phyloP scores from a whole-genome alignment of 345 rosid species.

The Gossypium anomalum region DNA sequence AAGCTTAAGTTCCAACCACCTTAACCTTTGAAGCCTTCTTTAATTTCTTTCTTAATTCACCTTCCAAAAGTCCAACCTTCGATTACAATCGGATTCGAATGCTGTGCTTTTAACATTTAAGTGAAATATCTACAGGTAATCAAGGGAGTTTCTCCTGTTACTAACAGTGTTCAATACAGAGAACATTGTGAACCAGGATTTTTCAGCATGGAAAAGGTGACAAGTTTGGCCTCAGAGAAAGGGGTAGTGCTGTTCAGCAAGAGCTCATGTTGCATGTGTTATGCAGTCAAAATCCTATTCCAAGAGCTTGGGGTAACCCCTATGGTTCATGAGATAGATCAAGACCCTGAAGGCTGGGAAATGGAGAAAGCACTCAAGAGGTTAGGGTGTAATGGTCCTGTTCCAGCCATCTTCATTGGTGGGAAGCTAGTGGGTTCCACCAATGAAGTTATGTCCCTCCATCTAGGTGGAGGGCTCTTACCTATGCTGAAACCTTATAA shows the following conservation, averaged over 20 bases:
- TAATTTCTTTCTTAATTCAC: constrained; percentile 11
- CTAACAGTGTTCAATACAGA: not conserved
- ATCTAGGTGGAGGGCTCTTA: constrained; percentile 58
- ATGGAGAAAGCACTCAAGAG: constrained; percentile 71
- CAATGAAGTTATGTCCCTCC: constrained; percentile 82
- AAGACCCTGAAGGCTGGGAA: constrained; percentile 65
- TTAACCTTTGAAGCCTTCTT: constrained; percentile 25
- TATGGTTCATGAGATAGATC: constrained; percentile 58
- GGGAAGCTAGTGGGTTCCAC: constrained; percentile 73
- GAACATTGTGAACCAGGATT: constrained; percentile 10
- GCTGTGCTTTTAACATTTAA: constrained; percentile 19
- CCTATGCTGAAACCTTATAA: constrained; percentile 65
- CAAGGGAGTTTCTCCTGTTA: constrained; percentile 13
- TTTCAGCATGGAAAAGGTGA: constrained; percentile 58
- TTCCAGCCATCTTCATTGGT: constrained; percentile 71
- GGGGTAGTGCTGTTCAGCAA: constrained; percentile 80
- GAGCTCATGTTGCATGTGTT: constrained; percentile 77
- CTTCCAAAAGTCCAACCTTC: constrained; percentile 14
- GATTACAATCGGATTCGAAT: constrained; percentile 24
- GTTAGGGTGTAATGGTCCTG: constrained; percentile 55
- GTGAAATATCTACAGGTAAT: constrained; percentile 9
- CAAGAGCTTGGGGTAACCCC: constrained; percentile 69
- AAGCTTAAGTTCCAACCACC: constrained; percentile 34
- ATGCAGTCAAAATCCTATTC: constrained; percentile 65
- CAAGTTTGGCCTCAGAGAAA: constrained; percentile 53